Base-by-base conservation (phyloP, 208 protist genomes). In the Leishmania arabica region DNA sequence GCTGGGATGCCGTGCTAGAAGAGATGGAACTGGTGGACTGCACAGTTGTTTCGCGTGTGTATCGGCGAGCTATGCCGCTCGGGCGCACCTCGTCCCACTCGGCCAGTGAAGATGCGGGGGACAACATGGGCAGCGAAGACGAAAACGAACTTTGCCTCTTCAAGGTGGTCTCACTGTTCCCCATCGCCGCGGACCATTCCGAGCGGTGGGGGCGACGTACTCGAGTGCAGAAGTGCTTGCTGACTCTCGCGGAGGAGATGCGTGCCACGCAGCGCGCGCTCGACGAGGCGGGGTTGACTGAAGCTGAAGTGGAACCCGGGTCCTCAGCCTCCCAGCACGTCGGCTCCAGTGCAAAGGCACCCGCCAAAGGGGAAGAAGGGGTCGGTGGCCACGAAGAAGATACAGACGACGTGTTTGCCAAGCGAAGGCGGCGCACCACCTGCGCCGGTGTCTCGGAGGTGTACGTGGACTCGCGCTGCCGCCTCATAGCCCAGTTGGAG, bases 401-500 rank as follows among this genome's bases (percentile, higher is more conserved):
- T 56, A 15, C 45, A 45, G 56, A 3, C 1, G 56, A 65, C 17
- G 21, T 37, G 31, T 77, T 27, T 37, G 77, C 54, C 5, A 37
- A 70, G 24, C 53, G 69, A 21, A 49, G 53, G 27, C 62, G 49
- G 3, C 78, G 80, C 70, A 69, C 79, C 2, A 79, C 94, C 34
- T 97, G 88, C 81, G 80, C 85, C 51, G 94, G 92, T 49, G 72
- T 91, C 24, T 70, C 78, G 24, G 78, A 69, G 21, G 71, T 97
- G 31, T 88, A 88, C 77, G 88, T 97, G 0, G 94, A 96, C 77
- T 83, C 89, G 4, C 60, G 73, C 24, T 92, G 84, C 62, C 91
- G 91, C 65, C 79, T 97, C 42, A 79, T 97, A 42, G 91, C 86
- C 1, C 83, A 91, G 53, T 64, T 97, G 40, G 92, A 97, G 73